A percentile compares a stretch with the other conserved stretches of the same genome.
phyloP scores from a whole-genome alignment of 306 rosid genomes.

The Ochetophila trinervis region DNA sequence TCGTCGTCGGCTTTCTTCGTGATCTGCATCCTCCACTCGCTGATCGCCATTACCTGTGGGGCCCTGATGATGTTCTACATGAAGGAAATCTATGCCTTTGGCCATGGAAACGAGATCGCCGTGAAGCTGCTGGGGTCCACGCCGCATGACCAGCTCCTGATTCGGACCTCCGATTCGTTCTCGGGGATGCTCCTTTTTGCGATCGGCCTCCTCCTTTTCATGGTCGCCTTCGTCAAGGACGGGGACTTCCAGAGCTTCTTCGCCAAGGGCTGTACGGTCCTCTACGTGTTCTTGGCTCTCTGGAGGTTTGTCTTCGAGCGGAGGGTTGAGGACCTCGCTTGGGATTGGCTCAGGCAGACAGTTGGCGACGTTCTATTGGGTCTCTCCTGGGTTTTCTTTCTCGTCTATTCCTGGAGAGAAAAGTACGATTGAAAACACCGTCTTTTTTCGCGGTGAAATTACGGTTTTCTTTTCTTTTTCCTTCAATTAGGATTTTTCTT shows the following conservation, averaged over 20 bases:
- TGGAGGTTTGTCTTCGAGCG: constrained; percentile 86
- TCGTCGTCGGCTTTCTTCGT: constrained; percentile 66
- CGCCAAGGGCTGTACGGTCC: constrained; percentile 74
- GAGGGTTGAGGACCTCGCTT: constrained; percentile 80
- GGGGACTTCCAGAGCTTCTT: constrained; percentile 75
- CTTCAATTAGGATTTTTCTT: neutral
- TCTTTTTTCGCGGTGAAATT: neutral
- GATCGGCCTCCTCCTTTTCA: constrained; percentile 77
- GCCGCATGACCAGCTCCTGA: constrained; percentile 88
- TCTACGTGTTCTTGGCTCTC: constrained; percentile 72
- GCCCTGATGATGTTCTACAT: constrained; percentile 92
- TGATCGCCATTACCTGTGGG: constrained; percentile 62
- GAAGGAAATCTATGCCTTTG: constrained; percentile 77
- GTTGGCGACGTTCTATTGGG: constrained; percentile 80
- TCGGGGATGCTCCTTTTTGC: constrained; percentile 79
- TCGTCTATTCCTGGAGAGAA: constrained; percentile 87
- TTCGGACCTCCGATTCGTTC: constrained; percentile 89
- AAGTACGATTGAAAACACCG: constrained; percentile 58
- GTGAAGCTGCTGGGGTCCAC: constrained; percentile 80
- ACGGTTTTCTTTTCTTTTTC: neutral
- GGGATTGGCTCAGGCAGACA: constrained; percentile 93
- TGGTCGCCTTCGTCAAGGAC: constrained; percentile 84
- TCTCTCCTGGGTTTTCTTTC: constrained; percentile 80
- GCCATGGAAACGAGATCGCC: constrained; percentile 67
- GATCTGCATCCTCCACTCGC: constrained; percentile 76